Evolutionary conservation across 805 yeast genomes (phyloP), one percentile per base, ranked within the genome.

Genomic region (Candida coquimbonensis): DNA sequence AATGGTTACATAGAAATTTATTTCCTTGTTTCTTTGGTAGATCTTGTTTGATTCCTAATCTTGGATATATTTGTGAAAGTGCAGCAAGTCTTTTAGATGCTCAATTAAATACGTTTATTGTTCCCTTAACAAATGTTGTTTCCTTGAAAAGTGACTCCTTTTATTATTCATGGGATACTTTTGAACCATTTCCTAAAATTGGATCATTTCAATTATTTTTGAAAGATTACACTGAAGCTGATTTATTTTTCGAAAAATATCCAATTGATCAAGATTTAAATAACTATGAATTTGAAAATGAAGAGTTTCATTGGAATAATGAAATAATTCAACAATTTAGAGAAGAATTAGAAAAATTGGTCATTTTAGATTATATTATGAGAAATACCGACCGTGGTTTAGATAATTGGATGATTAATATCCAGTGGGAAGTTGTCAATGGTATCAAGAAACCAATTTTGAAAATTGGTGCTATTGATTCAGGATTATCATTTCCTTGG

Each of bases 1-100:
- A 83, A 62, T 83, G 90, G 89, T 59, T 81, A 4, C 89, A 83
- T 57, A 61, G 89, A 52, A 83, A 82, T 26, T 71, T 83, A 49
- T 83, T 83, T 46, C 90, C 90, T 3, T 83, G 88, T 53, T 83
- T 81, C 57, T 83, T 83, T 63, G 89, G 90, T 5, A 61, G 90
- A 43, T 74, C 83, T 31, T 83, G 89, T 58, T 62, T 83, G 42
- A 81, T 83, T 26, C 87, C 88, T 1, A 83, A 83, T 59, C 68
- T 80, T 36, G 89, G 87, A 0, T 83, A 83, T 57, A 72, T 83
- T 16, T 75, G 86, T 47, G 90, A 83, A 57, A 76, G 83, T 13
- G 87, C 87, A 0, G 87, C 89, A 0, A 74, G 82, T 50, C 62
- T 78, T n/a, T 56, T 83, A 42, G 90, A 83, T 56, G 66, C 75